phyloP scores from a whole-genome alignment of 148 eudicot genomes.

The Spergularia bocconei region DNA sequence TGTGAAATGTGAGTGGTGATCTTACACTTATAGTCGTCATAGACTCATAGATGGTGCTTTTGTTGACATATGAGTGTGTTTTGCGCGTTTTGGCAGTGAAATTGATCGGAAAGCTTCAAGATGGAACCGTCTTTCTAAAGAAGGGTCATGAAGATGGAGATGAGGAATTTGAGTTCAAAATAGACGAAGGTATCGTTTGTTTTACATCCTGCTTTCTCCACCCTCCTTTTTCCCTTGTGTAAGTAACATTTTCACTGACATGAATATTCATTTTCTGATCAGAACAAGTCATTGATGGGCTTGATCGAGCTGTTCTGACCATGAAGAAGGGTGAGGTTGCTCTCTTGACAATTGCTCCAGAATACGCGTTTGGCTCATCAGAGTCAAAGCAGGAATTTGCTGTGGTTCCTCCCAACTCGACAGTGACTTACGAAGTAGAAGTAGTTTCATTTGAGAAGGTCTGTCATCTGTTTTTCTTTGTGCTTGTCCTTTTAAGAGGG shows the following conservation, averaged over 20 bases:
- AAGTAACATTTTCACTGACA: neutral
- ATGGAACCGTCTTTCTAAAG: slow-evolving; percentile 72
- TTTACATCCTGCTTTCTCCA: neutral
- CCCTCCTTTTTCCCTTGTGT: neutral
- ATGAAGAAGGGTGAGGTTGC: slow-evolving; percentile 97
- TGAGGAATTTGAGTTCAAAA: slow-evolving; percentile 71
- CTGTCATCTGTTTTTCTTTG: neutral
- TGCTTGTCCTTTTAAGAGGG: neutral
- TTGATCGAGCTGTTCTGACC: slow-evolving; percentile 68
- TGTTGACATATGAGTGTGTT: slow-evolving; percentile 1
- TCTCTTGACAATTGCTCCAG: slow-evolving; percentile 61
- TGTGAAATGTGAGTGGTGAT: slow-evolving; percentile 54
- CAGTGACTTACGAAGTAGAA: slow-evolving; percentile 65
- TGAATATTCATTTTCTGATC: slow-evolving; percentile 18
- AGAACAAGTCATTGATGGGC: slow-evolving; percentile 95
- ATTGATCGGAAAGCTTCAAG: slow-evolving; percentile 81
- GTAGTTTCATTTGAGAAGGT: slow-evolving; percentile 90
- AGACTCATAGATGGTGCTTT: neutral
- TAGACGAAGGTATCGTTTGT: slow-evolving; percentile 79
- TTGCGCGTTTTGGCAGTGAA: slow-evolving; percentile 52
- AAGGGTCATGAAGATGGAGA: slow-evolving; percentile 71
- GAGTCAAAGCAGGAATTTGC: slow-evolving; percentile 83
- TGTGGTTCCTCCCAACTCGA: slow-evolving; percentile 77
- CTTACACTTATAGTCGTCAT: neutral
- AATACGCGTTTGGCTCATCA: slow-evolving; percentile 78